Evolutionary conservation across 352 stramenopile genomes (phyloP).

Genomic region (Phytophthora colocasiae): DNA sequence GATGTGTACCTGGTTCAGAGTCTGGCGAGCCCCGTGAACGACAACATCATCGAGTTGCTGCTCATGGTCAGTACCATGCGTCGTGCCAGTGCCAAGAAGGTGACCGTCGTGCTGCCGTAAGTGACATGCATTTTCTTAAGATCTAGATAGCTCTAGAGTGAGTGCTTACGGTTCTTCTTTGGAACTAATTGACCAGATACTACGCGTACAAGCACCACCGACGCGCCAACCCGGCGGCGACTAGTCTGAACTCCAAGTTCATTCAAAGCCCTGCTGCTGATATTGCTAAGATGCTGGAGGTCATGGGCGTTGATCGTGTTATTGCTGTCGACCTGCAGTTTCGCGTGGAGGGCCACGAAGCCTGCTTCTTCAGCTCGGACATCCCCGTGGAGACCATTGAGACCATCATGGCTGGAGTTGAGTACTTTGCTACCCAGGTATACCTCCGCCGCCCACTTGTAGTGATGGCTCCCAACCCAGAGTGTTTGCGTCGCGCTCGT

Average conservation of each 20-base stretch:
- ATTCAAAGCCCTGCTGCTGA: conserved; percentile 88
- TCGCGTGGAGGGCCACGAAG: conserved; percentile 88
- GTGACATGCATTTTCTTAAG: conserved; percentile 17
- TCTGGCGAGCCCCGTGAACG: conserved; percentile 92
- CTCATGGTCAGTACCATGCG: conserved; percentile 95
- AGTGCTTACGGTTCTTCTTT: conserved; percentile 10
- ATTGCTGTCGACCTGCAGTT: conserved; percentile 94
- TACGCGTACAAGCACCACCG: conserved; percentile 95
- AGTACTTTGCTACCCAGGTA: conserved; percentile 92
- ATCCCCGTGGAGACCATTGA: conserved; percentile 94
- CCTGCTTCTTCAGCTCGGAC: conserved; percentile 92
- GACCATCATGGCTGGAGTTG: conserved; percentile 90
- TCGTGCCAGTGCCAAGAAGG: conserved; percentile 93
- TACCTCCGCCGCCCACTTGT: conserved; percentile 82
- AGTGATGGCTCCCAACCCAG: conserved; percentile 90
- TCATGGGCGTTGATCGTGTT: conserved; percentile 94
- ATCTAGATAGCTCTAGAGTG: not conserved
- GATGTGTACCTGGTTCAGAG: conserved; percentile 96
- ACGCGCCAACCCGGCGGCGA: conserved; percentile 83
- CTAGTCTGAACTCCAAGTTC: conserved; percentile 93
- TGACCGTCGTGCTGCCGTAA: conserved; percentile 94
- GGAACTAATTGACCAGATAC: conserved; percentile 53
- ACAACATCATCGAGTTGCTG: conserved; percentile 95
- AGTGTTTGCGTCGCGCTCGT: conserved; percentile 82
- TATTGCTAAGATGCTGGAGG: conserved; percentile 94